Evolutionary conservation across 2,329 filamentous ascomycete genomes (phyloP).

Genomic region (Orbilia oligospora): DNA sequence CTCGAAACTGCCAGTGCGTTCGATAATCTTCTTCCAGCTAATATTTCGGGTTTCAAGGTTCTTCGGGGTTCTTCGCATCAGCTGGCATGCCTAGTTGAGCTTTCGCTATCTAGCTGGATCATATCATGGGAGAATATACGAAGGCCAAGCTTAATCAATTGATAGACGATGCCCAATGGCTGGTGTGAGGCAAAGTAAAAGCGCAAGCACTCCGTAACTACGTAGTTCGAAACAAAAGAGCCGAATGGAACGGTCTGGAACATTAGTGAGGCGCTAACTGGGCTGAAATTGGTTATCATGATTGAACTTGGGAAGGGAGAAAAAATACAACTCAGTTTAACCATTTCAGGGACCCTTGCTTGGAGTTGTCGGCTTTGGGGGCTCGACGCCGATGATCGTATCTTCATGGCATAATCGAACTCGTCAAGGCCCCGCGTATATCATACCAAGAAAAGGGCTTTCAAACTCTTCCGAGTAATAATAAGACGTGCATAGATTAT

Average conservation of each 20-base stretch:
- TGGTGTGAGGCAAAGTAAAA: slow-evolving; percentile 13
- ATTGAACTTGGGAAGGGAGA: background rate
- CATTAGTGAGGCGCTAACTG: slow-evolving; percentile 31
- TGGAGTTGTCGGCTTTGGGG: slow-evolving; percentile 3
- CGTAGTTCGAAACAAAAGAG: slow-evolving; percentile 42
- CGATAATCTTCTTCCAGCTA: slow-evolving; percentile 24
- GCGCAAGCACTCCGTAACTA: too few relatives aligned
- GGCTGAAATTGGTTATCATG: slow-evolving; percentile 32
- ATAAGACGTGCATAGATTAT: slow-evolving; percentile 25
- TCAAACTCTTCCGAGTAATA: background rate
- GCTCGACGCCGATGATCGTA: background rate
- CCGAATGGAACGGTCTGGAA: slow-evolving; percentile 51
- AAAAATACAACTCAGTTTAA: slow-evolving; percentile 45
- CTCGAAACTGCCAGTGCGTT: background rate
- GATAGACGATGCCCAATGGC: slow-evolving; percentile 14
- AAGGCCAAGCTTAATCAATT: slow-evolving; percentile 17
- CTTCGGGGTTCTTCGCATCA: slow-evolving; percentile 7
- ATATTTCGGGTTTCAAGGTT: slow-evolving; percentile 6
- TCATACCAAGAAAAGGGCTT: background rate
- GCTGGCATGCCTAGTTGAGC: slow-evolving; percentile 19
- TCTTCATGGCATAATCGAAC: slow-evolving; percentile 6
- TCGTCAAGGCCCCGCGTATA: background rate
- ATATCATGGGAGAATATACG: slow-evolving; percentile 46
- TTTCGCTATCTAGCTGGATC: slow-evolving; percentile 39
- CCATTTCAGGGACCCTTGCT: slow-evolving; percentile 16